Base-by-base conservation (phyloP, 768 basidiomycete species). In the Suillus spraguei region DNA sequence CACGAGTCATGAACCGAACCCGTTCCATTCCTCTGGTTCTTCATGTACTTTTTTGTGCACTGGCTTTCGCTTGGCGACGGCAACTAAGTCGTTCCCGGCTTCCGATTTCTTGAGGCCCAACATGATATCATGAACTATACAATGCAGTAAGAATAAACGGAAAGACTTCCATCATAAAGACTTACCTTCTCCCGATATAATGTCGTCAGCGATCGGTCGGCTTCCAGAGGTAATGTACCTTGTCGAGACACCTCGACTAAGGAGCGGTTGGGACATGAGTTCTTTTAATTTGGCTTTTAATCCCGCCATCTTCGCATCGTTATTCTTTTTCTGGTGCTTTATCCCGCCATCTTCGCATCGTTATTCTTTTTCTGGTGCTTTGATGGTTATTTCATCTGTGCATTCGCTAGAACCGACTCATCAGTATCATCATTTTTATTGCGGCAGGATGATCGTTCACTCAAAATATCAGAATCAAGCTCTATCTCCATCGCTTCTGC, bases 401-500 rank as follows among this genome's bases (percentile, higher is more conserved):
- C 83, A 81, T 38, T 80, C 82, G 68, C 84, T 85, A 38, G 28
- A n/a, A 8, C 24, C 32, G 39, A 61, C 44, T n/a, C 62, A 52
- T 59, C 52, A 60, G 33, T 10, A 32, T 38, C 10, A 28, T 58
- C 39, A 41, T 58, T 28, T 39, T 17, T 32, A 44, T n/a, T 38
- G 39, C 14, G 32, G 52, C 38, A 35, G 22, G 50, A 59, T 73
- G 33, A 42, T 61, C 28, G 14, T 73, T 28, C 62, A 86, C 89
- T 87, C 61, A 81, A 70, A 60, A 90, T 81, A 68, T 95, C 92
- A 1, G 91, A 90, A 75, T 94, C 95, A n/a, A 98, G 78, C 66
- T 97, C 95, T 33, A 99, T 83, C 64, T 96, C 97, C 82, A 99
- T 85, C 35, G 89, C 93, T 66, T 94, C 93, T 3, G 97, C 97